Conservation (phyloP, 495 filamentous ascomycete genomes). For the Elaphomyces granulatus region DNA sequence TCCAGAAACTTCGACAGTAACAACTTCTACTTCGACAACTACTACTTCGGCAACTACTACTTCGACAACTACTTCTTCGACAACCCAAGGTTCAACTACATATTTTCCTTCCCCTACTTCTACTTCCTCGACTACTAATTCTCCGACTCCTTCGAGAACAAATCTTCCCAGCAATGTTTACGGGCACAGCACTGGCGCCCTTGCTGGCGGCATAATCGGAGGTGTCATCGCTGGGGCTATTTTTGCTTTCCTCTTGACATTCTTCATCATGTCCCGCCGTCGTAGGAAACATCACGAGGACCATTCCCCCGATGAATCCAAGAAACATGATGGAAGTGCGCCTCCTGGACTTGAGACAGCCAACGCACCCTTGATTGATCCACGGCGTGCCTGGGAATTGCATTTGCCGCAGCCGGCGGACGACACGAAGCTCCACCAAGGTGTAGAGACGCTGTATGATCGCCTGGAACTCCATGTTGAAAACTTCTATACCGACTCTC, state of each 20-base stretch:
- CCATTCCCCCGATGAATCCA: background rate
- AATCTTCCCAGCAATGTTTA: too few species aligned
- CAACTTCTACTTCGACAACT: background rate
- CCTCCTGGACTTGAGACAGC: background rate
- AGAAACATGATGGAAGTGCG: background rate
- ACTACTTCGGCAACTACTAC: background rate
- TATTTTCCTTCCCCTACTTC: too few species aligned
- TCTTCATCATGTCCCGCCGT: constrained; percentile 14
- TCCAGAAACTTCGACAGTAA: background rate
- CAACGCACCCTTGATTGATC: background rate
- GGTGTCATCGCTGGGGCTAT: constrained; percentile 16
- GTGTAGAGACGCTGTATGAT: constrained; percentile 16
- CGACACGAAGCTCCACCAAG: constrained; percentile 9
- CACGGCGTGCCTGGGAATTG: constrained; percentile 1
- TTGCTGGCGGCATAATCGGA: constrained; percentile 21
- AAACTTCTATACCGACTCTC: constrained; percentile 14
- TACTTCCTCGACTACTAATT: too few species aligned
- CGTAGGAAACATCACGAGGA: background rate
- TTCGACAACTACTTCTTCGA: background rate
- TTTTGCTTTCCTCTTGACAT: constrained; percentile 16
- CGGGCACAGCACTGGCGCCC: too few species aligned
- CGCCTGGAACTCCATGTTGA: constrained; percentile 17
- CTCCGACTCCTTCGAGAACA: too few species aligned
- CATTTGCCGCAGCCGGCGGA: constrained; percentile 13
- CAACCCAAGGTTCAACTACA: too few species aligned